These are phyloP conservation scores for Globisporangium nodosum DNA, from an alignment of 352 stramenopile species.

Conservation along the genomic window DNA sequence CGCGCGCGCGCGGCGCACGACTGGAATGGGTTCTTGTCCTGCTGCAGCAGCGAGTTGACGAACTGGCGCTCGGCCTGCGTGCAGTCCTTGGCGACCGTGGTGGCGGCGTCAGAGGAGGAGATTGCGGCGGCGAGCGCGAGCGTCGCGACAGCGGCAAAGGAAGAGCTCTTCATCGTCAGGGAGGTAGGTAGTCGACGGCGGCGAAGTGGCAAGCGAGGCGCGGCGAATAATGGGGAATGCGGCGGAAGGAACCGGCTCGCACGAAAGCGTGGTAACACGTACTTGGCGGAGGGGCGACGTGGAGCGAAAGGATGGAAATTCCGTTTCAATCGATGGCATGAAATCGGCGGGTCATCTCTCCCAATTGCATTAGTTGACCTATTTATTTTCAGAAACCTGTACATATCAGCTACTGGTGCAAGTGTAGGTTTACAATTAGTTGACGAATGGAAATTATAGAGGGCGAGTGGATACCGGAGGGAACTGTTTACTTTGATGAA, in stretches of 20 bases:
- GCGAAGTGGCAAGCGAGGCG: background rate
- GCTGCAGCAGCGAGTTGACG: conserved; percentile 54
- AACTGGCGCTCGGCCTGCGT: conserved; percentile 39
- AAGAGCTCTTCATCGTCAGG: conserved; percentile 31
- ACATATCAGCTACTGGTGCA: too few species aligned
- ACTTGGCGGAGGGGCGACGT: background rate
- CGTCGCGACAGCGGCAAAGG: conserved; percentile 11
- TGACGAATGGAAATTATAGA: too few species aligned
- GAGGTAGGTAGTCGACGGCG: conserved; percentile 14
- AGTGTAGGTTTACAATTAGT: too few species aligned
- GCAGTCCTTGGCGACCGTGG: conserved; percentile 35
- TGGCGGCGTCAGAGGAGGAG: conserved; percentile 6
- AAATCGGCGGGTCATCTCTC: background rate
- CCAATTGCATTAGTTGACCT: background rate
- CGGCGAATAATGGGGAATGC: conserved; percentile 8
- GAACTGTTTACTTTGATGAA: too few species aligned
- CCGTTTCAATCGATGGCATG: background rate
- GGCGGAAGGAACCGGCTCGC: background rate
- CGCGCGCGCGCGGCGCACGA: conserved; percentile 43
- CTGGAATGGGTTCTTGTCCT: conserved; percentile 52
- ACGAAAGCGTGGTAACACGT: background rate
- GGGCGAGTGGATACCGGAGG: too few species aligned
- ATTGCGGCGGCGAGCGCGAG: conserved; percentile 16
- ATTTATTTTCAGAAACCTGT: background rate
- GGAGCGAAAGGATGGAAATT: background rate